Evolutionary conservation across 768 basidiomycete genomes (phyloP), one percentile per base, ranked within the genome.

Genomic region (Chlorophyllum brunneum): DNA sequence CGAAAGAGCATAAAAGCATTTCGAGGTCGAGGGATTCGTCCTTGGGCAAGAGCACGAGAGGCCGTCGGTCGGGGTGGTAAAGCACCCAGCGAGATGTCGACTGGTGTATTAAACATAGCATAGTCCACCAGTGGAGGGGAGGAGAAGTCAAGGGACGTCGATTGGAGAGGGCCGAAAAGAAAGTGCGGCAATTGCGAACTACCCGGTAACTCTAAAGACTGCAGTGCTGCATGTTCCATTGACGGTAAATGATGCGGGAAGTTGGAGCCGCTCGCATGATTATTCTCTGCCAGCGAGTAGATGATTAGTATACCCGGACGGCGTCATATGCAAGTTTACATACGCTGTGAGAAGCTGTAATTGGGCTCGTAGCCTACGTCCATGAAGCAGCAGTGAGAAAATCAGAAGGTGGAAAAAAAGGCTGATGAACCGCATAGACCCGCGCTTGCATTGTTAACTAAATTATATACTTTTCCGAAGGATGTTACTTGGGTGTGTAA

Each of bases 1-100:
- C 82, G 76, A 63, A 78, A 85, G 63, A 84, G 76, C 73, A 85
- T 90, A 74, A 92, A 95, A 8, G 90, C 85, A 61, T 94, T 95
- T 50, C 86, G 77, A 1, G 92, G 92, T 11, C 91, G 83, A 27
- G 82, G 83, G 31, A 92, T 79, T 62, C 83, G 83, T 30, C 73
- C 8, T 68, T 67, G 54, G 70, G 69, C 20, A 22, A 54, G 26
- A 58, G 61, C 54, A 20, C 51, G 55, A 18, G 56, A 54, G 13
- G 59, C 56, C 22, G 58, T 54, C 0, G 61, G 59, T 33, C 58
- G 59, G 24, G 61, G 52, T 20, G 62, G 54, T 23, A 61, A 39
- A 26, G 56, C 15, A 26, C 53, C 41, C 29, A 53, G 40, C 38
- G 37, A 54, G 34, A 45, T 55, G 55, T 56, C 43, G 16, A 43